Evolutionary conservation across 768 basidiomycete species (phyloP).

Genomic region (Phylloporus sp.): DNA sequence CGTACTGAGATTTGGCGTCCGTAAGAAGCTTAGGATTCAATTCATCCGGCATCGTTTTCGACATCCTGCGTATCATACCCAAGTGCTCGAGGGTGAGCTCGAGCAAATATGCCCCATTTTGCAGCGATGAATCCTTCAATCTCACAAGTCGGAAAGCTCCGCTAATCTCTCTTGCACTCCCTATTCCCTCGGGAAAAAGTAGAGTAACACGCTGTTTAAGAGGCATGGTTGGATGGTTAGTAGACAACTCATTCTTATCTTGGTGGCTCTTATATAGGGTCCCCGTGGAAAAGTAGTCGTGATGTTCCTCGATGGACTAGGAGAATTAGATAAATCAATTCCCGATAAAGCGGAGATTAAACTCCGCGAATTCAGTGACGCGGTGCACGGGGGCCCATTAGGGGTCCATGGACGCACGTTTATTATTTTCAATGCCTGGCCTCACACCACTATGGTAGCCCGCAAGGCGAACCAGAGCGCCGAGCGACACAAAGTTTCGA

Average conservation of each 20-base stretch:
- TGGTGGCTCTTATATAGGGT: neutral
- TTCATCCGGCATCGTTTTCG: neutral
- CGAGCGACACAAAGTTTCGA: neutral
- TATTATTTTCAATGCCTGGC: neutral
- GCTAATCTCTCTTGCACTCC: neutral
- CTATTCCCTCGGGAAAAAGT: neutral
- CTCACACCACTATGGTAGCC: neutral
- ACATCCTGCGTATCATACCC: neutral
- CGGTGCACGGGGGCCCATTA: neutral
- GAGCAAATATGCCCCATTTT: neutral
- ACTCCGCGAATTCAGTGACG: neutral
- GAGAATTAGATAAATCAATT: neutral
- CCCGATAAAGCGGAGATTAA: neutral
- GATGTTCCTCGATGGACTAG: no score
- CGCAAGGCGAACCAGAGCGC: neutral
- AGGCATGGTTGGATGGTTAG: neutral
- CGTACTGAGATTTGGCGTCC: neutral
- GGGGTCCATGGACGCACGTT: neutral
- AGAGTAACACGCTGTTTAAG: neutral
- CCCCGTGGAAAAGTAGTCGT: neutral
- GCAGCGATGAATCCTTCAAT: neutral
- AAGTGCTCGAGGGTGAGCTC: neutral
- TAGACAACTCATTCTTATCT: neutral
- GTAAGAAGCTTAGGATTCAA: neutral
- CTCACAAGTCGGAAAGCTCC: neutral